These are phyloP conservation scores for Microdochium nivale DNA, from an alignment of 2,329 filamentous ascomycete genomes.

Conservation along the genomic window DNA sequence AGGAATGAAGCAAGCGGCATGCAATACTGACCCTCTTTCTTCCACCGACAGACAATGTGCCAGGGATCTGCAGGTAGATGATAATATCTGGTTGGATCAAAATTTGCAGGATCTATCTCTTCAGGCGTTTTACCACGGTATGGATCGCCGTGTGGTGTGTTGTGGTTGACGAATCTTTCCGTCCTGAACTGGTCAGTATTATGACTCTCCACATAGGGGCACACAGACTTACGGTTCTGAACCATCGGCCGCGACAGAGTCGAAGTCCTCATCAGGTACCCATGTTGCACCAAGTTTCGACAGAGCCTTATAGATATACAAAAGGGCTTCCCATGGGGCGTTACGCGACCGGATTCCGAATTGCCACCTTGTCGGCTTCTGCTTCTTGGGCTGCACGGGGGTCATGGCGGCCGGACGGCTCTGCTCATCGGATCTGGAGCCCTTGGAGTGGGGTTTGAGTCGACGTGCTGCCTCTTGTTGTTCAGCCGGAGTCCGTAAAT, in stretches of 20 bases:
- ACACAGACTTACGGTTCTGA: conserved; percentile 30
- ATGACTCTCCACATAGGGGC: background rate
- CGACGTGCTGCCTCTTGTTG: conserved; percentile 74
- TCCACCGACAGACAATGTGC: conserved; percentile 87
- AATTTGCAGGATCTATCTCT: conserved; percentile 22
- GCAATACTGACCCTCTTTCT: conserved; percentile 66
- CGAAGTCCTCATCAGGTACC: conserved; percentile 58
- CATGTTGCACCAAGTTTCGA: conserved; percentile 83
- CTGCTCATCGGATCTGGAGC: conserved; percentile 60
- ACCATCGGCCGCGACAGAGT: conserved; percentile 36
- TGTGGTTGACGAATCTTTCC: conserved; percentile 7
- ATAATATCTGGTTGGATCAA: conserved; percentile 56
- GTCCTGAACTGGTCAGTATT: conserved; percentile 3
- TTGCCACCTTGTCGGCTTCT: conserved; percentile 86
- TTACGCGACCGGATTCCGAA: conserved; percentile 95
- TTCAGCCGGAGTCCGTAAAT: conserved; percentile 57
- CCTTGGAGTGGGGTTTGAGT: conserved; percentile 76
- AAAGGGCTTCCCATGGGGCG: conserved; percentile 84
- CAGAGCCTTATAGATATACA: conserved; percentile 91
- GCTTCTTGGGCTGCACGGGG: conserved; percentile 61
- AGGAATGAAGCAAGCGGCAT: conserved; percentile 29
- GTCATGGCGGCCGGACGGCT: conserved; percentile 49
- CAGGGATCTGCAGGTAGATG: conserved; percentile 88
- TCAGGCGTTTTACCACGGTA: conserved; percentile 17
- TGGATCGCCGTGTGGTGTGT: conserved; percentile 9